Evolutionary conservation across 306 rosid genomes (phyloP), one percentile per base, ranked within the genome.

Genomic region (Senna tora): DNA sequence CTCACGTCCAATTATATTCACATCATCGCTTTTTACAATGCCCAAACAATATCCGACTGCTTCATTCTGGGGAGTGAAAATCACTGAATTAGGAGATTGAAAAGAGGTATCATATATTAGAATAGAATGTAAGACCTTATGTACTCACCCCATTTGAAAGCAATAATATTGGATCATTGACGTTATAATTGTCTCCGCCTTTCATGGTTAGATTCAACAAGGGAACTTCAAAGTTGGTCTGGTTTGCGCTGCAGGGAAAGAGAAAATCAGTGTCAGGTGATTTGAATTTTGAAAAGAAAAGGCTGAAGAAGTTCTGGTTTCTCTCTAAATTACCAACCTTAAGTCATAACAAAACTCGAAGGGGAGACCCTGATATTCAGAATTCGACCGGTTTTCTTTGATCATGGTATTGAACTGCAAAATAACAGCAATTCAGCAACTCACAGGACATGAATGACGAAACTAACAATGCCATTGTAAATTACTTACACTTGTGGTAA

Each of bases 1-100:
- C 99, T 91, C 70, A 95, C 97, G 96, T 81, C 99, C 99, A 47
- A 95, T 86, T 71, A 95, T 81, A 66, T 95, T 83, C 45, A 91
- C 59, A 64, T 74, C 73, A 54, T 46, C 65, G 70, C 99, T 91
- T 77, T 81, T 89, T 76, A 80, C 22, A 55, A 91, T 19, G 16
- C 81, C 96, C 57, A 91, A 72, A 70, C 96, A 89, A 71, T 71
- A 83, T 22, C 78, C 11, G 5, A 0, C 0, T 55, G 9, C 74
- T 28, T 5, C 5, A 53, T 43, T 75, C 98, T 91, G 94, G 3
- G 69, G n/a, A 19, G 33, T 19, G 67, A 33, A 39, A 33, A 63
- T 56, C 60, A 79, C 13, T 67, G 57, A 72, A 76, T 21, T 20
- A 60, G 38, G 42, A 60, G 57, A 51, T 56, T 65, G 58, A 42